Evolutionary conservation across 495 filamentous ascomycete genomes (phyloP).

Genomic region (Penicillium simplicissimum): DNA sequence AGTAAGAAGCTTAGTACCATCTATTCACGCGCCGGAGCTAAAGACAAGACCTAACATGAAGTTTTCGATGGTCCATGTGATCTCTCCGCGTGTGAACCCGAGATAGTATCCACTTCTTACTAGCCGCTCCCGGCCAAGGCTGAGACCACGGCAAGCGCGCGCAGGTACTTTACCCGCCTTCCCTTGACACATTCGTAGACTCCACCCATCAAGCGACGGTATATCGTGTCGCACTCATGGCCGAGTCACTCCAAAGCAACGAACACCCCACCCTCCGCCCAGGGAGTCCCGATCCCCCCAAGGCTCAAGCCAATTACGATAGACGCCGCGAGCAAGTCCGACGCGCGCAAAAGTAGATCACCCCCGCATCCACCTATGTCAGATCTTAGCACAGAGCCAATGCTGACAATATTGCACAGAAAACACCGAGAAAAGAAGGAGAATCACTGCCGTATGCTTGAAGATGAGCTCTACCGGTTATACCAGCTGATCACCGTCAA

Average conservation of each 20-base stretch:
- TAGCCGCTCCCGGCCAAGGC: not conserved
- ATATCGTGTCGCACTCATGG: not conserved
- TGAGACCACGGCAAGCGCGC: not conserved
- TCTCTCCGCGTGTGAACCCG: not conserved
- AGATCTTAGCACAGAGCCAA: too few species aligned
- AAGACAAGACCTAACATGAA: not conserved
- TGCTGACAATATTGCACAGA: not conserved
- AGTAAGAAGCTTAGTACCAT: not conserved
- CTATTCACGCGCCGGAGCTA: not conserved
- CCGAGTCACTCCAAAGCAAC: not conserved
- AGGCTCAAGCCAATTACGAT: not conserved
- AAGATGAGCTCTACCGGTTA: constrained; percentile 12
- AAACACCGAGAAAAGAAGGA: constrained; percentile 15
- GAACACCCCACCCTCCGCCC: not conserved
- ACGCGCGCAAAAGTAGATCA: constrained; percentile 10
- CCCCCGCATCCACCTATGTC: too few species aligned
- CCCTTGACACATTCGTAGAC: not conserved
- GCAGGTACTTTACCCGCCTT: not conserved
- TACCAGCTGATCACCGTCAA: not conserved
- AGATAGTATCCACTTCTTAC: not conserved
- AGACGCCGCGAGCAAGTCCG: constrained; percentile 13
- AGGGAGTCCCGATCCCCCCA: not conserved
- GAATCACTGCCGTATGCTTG: constrained; percentile 7
- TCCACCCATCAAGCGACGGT: not conserved
- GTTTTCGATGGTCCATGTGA: not conserved